Percentiles rank a stretch among this genome's conserved stretches.
Evolutionary conservation across 805 yeast genomes (phyloP).

Genomic region (Candida ipomoeae): DNA sequence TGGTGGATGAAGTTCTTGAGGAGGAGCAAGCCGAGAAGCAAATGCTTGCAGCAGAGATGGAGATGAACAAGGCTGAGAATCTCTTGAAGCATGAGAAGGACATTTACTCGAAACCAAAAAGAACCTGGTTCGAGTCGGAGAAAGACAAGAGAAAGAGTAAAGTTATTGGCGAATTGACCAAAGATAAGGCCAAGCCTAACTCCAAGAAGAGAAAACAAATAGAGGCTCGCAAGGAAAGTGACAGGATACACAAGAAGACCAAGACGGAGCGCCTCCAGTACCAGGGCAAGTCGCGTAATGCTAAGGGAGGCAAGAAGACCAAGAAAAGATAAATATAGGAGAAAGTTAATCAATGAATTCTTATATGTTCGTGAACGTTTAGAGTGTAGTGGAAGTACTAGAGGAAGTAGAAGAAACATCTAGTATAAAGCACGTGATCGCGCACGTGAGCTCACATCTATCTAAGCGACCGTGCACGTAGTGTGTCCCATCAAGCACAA

Average conservation of each 20-base stretch:
- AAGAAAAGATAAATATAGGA: constrained; percentile 5
- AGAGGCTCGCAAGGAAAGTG: constrained; percentile 54
- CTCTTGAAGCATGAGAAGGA: constrained; percentile 74
- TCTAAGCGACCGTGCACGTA: background rate
- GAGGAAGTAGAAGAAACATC: background rate
- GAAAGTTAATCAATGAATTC: background rate
- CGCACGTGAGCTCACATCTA: background rate
- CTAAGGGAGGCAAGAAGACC: constrained; percentile 10
- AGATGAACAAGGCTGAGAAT: constrained; percentile 80
- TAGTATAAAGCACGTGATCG: background rate
- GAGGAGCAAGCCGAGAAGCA: constrained; percentile 92
- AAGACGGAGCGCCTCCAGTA: constrained; percentile 54
- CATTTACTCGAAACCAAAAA: constrained; percentile 82
- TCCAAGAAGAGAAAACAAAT: constrained; percentile 68
- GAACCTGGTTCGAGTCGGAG: constrained; percentile 91
- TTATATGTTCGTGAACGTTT: background rate
- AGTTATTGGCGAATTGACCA: constrained; percentile 37
- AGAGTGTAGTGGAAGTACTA: background rate
- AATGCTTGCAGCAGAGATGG: constrained; percentile 84
- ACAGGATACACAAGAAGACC: constrained; percentile 75
- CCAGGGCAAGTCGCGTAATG: constrained; percentile 18
- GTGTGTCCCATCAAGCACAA: background rate
- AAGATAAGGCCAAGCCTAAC: constrained; percentile 53
- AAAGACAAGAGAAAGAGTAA: constrained; percentile 45
- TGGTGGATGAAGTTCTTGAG: constrained; percentile 69